Conservation (phyloP, 768 basidiomycete genomes). For the Cubamyces sp. region DNA sequence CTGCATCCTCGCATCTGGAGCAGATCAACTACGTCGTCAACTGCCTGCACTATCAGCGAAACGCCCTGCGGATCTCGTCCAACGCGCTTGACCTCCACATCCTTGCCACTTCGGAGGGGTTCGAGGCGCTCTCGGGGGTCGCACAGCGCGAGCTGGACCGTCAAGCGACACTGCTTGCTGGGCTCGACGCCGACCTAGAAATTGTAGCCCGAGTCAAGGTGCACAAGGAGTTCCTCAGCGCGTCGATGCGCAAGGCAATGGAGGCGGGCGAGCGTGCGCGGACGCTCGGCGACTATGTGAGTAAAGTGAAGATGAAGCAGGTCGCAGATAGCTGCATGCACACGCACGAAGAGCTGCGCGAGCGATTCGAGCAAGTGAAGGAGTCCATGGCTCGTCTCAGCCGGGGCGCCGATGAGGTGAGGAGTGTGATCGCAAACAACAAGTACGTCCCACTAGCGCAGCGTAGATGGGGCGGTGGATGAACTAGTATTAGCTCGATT, state of each 20-base stretch:
- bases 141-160: conserved; percentile 67
- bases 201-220: conserved; percentile 68
- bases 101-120: conserved; percentile 71
- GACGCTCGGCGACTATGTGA: conserved; percentile 82
- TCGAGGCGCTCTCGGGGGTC: conserved; percentile 70
- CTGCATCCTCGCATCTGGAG: conserved; percentile 67
- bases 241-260: conserved; percentile 66
- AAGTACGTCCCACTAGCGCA: conserved; percentile 43
- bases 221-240: conserved; percentile 77
- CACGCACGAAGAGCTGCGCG: conserved; percentile 69
- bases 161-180: conserved; percentile 63
- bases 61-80: conserved; percentile 75
- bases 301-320: conserved; percentile 75
- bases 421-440: conserved; percentile 49
- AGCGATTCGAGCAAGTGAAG: conserved; percentile 58
- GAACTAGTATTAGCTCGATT: conserved; percentile 46
- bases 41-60: conserved; percentile 66
- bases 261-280: conserved; percentile 70
- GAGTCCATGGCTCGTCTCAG: conserved; percentile 55
- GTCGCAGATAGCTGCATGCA: conserved; percentile 73
- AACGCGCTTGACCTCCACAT: conserved; percentile 72
- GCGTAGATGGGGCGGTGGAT: background rate
- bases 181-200: conserved; percentile 72
- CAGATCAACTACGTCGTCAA: conserved; percentile 54
- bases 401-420: conserved; percentile 61